Percentiles rank a stretch among this genome's conserved stretches.
phyloP scores from a whole-genome alignment of 768 basidiomycete genomes.

The Tulasnella sp. region DNA sequence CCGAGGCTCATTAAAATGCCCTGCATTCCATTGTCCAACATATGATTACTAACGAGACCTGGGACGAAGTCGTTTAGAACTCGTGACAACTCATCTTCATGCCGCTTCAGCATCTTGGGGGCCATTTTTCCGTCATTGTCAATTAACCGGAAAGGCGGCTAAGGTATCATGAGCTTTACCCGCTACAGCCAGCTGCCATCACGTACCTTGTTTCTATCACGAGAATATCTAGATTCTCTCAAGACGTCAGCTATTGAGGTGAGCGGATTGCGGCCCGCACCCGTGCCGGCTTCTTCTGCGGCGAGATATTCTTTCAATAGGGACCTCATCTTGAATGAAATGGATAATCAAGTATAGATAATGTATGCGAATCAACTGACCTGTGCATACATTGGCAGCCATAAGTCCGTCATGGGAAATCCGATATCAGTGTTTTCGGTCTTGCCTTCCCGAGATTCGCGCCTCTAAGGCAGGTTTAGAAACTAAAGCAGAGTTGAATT shows the following conservation, averaged over 20 bases:
- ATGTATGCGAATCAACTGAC: slow-evolving; percentile 31
- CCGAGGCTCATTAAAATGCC: slow-evolving; percentile 42
- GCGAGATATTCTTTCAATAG: slow-evolving; percentile 80
- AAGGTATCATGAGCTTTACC: background rate
- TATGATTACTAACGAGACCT: slow-evolving; percentile 62
- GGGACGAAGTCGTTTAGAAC: slow-evolving; percentile 86
- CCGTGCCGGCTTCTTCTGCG: slow-evolving; percentile 74
- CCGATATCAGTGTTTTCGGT: slow-evolving; percentile 61
- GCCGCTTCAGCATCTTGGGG: slow-evolving; percentile 49
- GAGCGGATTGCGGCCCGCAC: slow-evolving; percentile 74
- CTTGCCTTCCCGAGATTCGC: slow-evolving; percentile 81
- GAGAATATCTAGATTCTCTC: slow-evolving; percentile 61
- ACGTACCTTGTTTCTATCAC: slow-evolving; percentile 68
- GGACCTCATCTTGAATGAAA: slow-evolving; percentile 50
- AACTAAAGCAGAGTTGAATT: background rate
- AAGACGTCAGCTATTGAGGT: slow-evolving; percentile 89
- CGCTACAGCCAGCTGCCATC: background rate
- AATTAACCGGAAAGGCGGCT: slow-evolving; percentile 83
- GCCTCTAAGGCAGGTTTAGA: slow-evolving; percentile 43
- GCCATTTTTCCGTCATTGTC: slow-evolving; percentile 74
- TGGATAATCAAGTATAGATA: slow-evolving; percentile 7
- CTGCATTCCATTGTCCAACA: slow-evolving; percentile 39
- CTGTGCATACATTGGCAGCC: slow-evolving; percentile 81
- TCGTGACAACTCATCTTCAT: slow-evolving; percentile 75
- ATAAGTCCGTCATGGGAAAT: slow-evolving; percentile 77